A percentile compares a stretch with the other conserved stretches of the same genome.
Conservation (phyloP, 768 basidiomycete species). For the Obba rivulosa region DNA sequence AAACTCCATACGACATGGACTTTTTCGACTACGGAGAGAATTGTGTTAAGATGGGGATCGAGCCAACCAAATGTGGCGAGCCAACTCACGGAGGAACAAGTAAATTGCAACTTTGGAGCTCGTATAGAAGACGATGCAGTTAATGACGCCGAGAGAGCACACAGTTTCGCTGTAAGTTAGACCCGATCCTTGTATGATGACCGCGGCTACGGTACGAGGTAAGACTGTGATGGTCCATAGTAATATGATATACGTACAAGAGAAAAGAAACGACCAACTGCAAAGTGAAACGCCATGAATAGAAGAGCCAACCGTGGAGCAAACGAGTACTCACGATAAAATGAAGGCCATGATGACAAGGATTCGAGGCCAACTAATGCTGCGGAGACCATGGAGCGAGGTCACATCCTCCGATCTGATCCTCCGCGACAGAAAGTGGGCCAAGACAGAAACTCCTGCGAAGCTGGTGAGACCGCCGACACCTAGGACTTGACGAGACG, state of each 20-base stretch:
- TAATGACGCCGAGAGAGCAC: slow-evolving; percentile 39
- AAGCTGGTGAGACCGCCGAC: no score
- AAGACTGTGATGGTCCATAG: background rate
- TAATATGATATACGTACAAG: slow-evolving; percentile 25
- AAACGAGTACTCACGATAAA: slow-evolving; percentile 25
- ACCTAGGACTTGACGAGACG: background rate
- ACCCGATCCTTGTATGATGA: slow-evolving; percentile 41
- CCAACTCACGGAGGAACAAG: slow-evolving; percentile 34
- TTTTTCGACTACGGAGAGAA: slow-evolving; percentile 32
- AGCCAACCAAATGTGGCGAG: background rate
- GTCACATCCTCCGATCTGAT: slow-evolving; percentile 26
- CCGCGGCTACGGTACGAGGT: slow-evolving; percentile 26
- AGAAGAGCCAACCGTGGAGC: background rate
- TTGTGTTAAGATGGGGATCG: background rate
- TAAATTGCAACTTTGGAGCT: slow-evolving; percentile 44
- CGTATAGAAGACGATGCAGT: slow-evolving; percentile 38
- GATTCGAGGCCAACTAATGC: slow-evolving; percentile 36
- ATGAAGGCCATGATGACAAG: slow-evolving; percentile 36
- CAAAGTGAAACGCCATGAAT: background rate
- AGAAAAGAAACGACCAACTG: slow-evolving; percentile 37
- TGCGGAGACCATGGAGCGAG: slow-evolving; percentile 21
- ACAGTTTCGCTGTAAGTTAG: slow-evolving; percentile 29
- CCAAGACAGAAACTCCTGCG: slow-evolving; percentile 25
- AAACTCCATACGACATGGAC: slow-evolving; percentile 43
- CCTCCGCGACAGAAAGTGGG: slow-evolving; percentile 38